Conservation (phyloP, 805 yeast genomes). For the Saturnispora serradocipensis region DNA sequence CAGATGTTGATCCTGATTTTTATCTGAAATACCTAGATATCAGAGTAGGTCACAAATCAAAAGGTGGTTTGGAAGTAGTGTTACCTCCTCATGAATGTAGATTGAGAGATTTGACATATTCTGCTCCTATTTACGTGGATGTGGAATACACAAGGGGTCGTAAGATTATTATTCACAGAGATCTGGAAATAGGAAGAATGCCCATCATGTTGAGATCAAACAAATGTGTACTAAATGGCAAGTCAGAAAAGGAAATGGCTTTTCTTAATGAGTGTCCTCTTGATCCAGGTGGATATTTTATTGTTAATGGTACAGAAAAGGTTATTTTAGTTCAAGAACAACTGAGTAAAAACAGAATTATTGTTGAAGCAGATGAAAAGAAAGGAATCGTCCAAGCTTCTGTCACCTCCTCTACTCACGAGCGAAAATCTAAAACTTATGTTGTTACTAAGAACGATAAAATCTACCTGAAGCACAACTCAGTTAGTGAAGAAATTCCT, state of each 20-base stretch:
- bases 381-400: slow-evolving; percentile 94
- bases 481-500: slow-evolving; percentile 91
- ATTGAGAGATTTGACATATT: slow-evolving; percentile 84
- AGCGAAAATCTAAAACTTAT: slow-evolving; percentile 93
- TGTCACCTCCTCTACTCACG: slow-evolving; percentile 96
- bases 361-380: slow-evolving; percentile 95
- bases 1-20: slow-evolving; percentile 96
- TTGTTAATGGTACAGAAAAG: slow-evolving; percentile 96
- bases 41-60: slow-evolving; percentile 75
- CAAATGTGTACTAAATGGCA: slow-evolving; percentile 78
- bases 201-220: slow-evolving; percentile 96
- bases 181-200: slow-evolving; percentile 94
- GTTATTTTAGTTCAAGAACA: slow-evolving; percentile 96
- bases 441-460: slow-evolving; percentile 86
- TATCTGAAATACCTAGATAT: slow-evolving; percentile 89
- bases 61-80: slow-evolving; percentile 42
- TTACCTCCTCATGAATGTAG: slow-evolving; percentile 93
- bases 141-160: slow-evolving; percentile 95
- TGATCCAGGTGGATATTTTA: slow-evolving; percentile 98
- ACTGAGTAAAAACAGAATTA: slow-evolving; percentile 90
- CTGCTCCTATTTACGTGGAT: slow-evolving; percentile 93
- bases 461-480: slow-evolving; percentile 88
- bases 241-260: slow-evolving; percentile 80
- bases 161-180: slow-evolving; percentile 81
- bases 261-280: slow-evolving; percentile 85